Evolutionary conservation across 805 yeast species (phyloP).

Genomic region (Metschnikowia borealis): DNA sequence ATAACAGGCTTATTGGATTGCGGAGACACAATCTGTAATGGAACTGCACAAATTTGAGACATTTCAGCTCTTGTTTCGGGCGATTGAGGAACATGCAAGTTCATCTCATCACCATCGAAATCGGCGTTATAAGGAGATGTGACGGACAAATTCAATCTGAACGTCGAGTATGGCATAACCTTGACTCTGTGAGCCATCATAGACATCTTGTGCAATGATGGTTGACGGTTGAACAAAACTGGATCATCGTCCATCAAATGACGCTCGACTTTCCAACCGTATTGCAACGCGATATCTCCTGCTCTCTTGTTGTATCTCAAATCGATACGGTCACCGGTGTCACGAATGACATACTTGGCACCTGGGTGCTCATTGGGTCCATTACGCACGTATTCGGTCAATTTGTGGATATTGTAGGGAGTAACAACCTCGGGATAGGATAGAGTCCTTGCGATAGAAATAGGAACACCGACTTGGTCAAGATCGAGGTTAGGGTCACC

Average conservation of each 20-base stretch:
- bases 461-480: slow-evolving; percentile 99
- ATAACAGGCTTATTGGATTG: slow-evolving; percentile 98
- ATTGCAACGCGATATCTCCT: slow-evolving; percentile 95
- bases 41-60: slow-evolving; percentile 93
- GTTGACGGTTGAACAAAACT: slow-evolving; percentile 97
- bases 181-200: slow-evolving; percentile 99
- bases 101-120: slow-evolving; percentile 99
- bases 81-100: slow-evolving; percentile 97
- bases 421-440: slow-evolving; percentile 98
- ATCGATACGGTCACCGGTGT: slow-evolving; percentile 98
- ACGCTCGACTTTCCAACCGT: slow-evolving; percentile 99
- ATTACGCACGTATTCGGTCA: slow-evolving; percentile 90
- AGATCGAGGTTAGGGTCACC: slow-evolving; percentile 98
- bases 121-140: slow-evolving; percentile 99
- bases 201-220: slow-evolving; percentile 98
- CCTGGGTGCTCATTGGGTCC: slow-evolving; percentile 99
- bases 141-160: slow-evolving; percentile 92
- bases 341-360: slow-evolving; percentile 97
- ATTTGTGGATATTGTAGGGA: slow-evolving; percentile 90
- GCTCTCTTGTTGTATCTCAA: slow-evolving; percentile 95
- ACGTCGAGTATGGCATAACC: slow-evolving; percentile 98
- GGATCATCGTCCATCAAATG: slow-evolving; percentile 98
- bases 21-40: slow-evolving; percentile 95
- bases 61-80: slow-evolving; percentile 97
- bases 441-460: slow-evolving; percentile 90